phyloP scores from a whole-genome alignment of 495 filamentous ascomycete genomes.

The Patellaria atrata region DNA sequence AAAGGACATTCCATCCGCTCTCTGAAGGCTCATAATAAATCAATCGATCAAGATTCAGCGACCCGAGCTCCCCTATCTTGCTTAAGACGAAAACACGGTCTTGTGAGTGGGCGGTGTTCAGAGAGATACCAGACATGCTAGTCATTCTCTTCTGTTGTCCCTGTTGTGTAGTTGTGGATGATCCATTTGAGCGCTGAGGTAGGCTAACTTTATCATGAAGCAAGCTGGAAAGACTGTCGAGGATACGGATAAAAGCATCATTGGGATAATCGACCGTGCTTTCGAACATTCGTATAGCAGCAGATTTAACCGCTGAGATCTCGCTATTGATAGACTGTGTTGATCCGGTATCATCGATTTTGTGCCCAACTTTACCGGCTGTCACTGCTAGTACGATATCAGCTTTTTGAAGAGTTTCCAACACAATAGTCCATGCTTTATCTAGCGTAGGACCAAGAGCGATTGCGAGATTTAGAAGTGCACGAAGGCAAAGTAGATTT shows the following conservation, averaged over 20 bases:
- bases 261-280: slow-evolving; percentile 80
- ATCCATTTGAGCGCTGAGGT: too few species aligned
- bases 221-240: slow-evolving; percentile 51
- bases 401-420: slow-evolving; percentile 83
- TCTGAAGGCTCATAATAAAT: slow-evolving; percentile 44
- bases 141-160: slow-evolving; percentile 33
- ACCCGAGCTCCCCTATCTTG: slow-evolving; percentile 63
- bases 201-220: slow-evolving; percentile 31
- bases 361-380: slow-evolving; percentile 1
- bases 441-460: slow-evolving; percentile 80
- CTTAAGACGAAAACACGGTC: slow-evolving; percentile 68
- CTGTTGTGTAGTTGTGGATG: slow-evolving; percentile 3
- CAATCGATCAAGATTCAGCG: slow-evolving; percentile 65
- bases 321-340: slow-evolving; percentile 55
- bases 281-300: slow-evolving; percentile 74
- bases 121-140: slow-evolving; percentile 35
- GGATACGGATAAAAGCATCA: slow-evolving; percentile 59
- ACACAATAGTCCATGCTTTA: slow-evolving; percentile 72
- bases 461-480: slow-evolving; percentile 85
- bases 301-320: slow-evolving; percentile 77
- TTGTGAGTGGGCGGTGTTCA: slow-evolving; percentile 33
- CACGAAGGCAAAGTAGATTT: slow-evolving; percentile 79
- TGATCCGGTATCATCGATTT: slow-evolving; percentile 21
- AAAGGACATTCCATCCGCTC: slow-evolving; percentile 65
- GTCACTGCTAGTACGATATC: slow-evolving; percentile 62